Base-by-base conservation (phyloP, 75 land plant genomes). In the Pseudotsuga menziesii region DNA sequence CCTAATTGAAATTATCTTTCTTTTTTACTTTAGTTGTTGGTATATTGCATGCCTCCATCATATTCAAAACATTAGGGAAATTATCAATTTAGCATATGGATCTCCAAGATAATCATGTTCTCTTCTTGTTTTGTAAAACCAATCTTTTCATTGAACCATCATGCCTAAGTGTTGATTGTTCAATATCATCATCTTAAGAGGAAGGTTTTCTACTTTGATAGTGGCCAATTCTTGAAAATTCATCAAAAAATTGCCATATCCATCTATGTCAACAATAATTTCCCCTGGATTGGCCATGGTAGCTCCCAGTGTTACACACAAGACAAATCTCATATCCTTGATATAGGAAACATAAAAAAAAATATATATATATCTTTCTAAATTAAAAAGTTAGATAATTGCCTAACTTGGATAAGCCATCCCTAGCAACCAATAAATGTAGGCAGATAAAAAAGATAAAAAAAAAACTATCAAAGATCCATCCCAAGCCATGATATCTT, bases 141-240 rank as follows among this genome's bases (percentile, higher is more conserved):
- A 77, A 76, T 96, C 94, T 77, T 91, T 96, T 94, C 94, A 96
- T 74, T 96, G 98, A 1, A 90, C 88, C 23, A 93, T 96, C 98
- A 91, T 96, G 4, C 98, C 98, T 77, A 96, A 79, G 74, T 93
- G 92, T 67, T 95, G 98, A 63, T 95, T 93, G 75, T 95, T 95
- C 83, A 95, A 76, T 20, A 95, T 32, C 96, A 95, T 83, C 3
- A 93, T 88, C 78, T 95, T 95, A 3, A 95, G 92, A 7, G 92
- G 93, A 22, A 95, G 84, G 25, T 93, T 89, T 78, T 95, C 93
- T 44, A 89, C 91, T 52, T 77, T 19, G 19, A 95, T 77, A 16
- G 91, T 93, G 4, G 98, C 98, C 60, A 95, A 69, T 70, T 93
- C 98, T 72, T 95, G 96, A 19, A 91, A 81, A 72, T 95, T 95